Percentiles rank a stretch among this genome's conserved stretches.
Evolutionary conservation across 306 rosid genomes (phyloP).

Genomic region (Cucurbita maxima): DNA sequence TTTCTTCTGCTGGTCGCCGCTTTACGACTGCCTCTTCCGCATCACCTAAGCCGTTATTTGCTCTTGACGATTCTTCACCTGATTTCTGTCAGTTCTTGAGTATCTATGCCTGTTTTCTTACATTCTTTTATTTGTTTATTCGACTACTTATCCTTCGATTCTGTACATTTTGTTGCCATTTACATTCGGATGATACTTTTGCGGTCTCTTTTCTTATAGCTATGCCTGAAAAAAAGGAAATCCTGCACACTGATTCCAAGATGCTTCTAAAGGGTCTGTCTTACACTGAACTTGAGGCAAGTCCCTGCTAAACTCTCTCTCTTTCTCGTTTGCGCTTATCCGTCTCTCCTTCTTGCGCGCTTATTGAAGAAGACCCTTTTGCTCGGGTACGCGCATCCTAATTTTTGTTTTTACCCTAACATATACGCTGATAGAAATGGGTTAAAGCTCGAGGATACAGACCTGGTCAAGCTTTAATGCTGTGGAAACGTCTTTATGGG

Average conservation of each 20-base stretch:
- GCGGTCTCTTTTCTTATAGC: slow-evolving; percentile 6
- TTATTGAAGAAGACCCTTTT: background rate
- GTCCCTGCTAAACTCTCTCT: background rate
- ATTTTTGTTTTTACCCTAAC: background rate
- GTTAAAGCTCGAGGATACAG: slow-evolving; percentile 69
- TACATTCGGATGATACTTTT: background rate
- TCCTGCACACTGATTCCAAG: slow-evolving; percentile 22
- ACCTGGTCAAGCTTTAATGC: slow-evolving; percentile 85
- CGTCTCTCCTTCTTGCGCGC: background rate
- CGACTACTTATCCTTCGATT: background rate
- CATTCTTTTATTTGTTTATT: background rate
- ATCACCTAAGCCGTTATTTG: slow-evolving; percentile 11
- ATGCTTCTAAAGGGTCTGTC: slow-evolving; percentile 65
- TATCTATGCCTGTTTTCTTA: background rate
- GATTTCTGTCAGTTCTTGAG: slow-evolving; percentile 19
- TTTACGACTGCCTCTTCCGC: slow-evolving; percentile 22
- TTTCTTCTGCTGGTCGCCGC: slow-evolving; percentile 20
- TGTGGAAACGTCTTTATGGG: slow-evolving; percentile 88
- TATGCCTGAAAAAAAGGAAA: slow-evolving; percentile 3
- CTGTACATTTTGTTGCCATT: background rate
- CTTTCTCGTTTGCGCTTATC: background rate
- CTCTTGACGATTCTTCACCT: slow-evolving; percentile 15
- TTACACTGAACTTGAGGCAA: slow-evolving; percentile 61
- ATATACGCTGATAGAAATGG: slow-evolving; percentile 45
- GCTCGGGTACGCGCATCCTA: background rate